Evolutionary conservation across 495 filamentous ascomycete species (phyloP), one percentile per base, ranked within the genome.

Genomic region (Tirmania nivea): DNA sequence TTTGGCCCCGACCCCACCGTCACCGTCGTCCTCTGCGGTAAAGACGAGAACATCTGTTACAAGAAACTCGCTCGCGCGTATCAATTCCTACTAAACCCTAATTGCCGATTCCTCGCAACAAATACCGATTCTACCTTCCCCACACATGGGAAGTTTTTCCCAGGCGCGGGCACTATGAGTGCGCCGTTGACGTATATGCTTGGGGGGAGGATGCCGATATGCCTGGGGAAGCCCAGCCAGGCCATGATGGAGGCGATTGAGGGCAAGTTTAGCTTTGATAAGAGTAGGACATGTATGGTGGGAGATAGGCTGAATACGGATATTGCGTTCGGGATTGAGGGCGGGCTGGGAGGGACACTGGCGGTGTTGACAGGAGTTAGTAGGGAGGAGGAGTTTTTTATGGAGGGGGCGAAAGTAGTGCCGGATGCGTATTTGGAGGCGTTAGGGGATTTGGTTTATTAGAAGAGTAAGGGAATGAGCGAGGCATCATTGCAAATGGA

Each of bases 171-270:
- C 0, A 76, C 82, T 9, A 81, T 87, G 57, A 79, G 80, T 50
- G 78, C 83, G 48, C 84, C 88, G 7, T 66, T 99, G 51, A 72
- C 79, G 47, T 81, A 81, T 65, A 88, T 89, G 78, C 70, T 61
- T 10, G 78, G 74, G 7, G 78, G 74, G 7, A 62, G 75, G 68
- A 70, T 81, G 60, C 86, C 89, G 1, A 63, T 84, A 35, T 77
- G 84, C 7, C 67, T 95, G 48, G 90, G 90, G 10, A 99, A 99
- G 68, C 92, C 90, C 5, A 93, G 84, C 58, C 84, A 94, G 70
- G 88, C 87, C 10, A 96, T 97, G 90, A 94, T 97, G 90, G 88
- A 95, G 69, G 84, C 92, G 8, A 82, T 97, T 61, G 89, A 96
- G 71, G 89, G 89, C 35, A 94, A 89, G 68, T 94, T 95, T 64